Conservation (phyloP, 306 rosid species). For the Vigna nakashimae region DNA sequence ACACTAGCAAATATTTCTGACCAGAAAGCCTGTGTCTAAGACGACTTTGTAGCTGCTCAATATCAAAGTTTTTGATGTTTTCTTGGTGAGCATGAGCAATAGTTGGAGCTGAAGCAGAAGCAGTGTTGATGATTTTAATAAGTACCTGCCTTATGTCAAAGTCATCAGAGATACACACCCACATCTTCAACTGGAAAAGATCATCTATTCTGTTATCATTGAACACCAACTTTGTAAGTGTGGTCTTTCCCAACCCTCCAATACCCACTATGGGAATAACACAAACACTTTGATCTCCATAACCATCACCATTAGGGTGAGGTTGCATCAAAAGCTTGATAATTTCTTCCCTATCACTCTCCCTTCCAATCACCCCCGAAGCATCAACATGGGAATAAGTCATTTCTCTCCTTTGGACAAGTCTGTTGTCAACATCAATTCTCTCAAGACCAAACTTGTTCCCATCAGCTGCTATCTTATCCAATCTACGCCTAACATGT, state of each 20-base stretch:
- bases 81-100: conserved; percentile 14
- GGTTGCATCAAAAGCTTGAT: conserved; percentile 19
- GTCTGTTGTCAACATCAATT: neutral
- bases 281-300: neutral
- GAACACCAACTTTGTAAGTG: conserved; percentile 39
- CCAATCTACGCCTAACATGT: conserved; percentile 18
- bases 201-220: conserved; percentile 24
- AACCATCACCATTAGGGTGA: neutral
- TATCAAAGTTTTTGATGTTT: neutral
- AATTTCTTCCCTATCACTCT: neutral
- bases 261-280: conserved; percentile 48
- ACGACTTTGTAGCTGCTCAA: conserved; percentile 16
- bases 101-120: neutral
- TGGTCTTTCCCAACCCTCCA: conserved; percentile 49
- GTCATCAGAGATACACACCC: conserved; percentile 38
- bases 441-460: conserved; percentile 9
- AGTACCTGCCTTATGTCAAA: conserved; percentile 34
- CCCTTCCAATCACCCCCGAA: conserved; percentile 27
- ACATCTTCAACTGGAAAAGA: conserved; percentile 34
- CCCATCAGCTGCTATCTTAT: conserved; percentile 27
- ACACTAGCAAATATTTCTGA: conserved; percentile 14
- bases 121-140: conserved; percentile 30
- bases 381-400: conserved; percentile 32
- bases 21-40: neutral
- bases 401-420: conserved; percentile 26